Base-by-base conservation (phyloP, 164 flowering plant genomes). In the Hamamelis virginiana region DNA sequence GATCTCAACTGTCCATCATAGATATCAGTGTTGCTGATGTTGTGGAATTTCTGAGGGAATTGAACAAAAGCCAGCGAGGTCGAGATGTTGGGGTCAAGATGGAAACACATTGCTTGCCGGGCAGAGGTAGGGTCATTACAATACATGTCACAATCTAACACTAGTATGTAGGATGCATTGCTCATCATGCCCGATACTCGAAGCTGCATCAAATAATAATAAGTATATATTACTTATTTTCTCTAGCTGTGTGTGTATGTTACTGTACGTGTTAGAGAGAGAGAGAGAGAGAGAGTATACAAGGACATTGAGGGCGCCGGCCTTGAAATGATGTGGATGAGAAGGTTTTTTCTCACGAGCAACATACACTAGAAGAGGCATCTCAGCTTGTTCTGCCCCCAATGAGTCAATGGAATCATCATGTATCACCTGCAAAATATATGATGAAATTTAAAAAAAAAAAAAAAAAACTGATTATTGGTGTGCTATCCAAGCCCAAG, bases 251-350 rank as follows among this genome's bases (percentile, higher is more conserved):
- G 22, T 55, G 26, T 55, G 21, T 3, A 56, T 18, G 22, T 9
- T 1, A 21, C 23, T 44, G 14, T 41, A 19, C 21, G 8, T 8
- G 26, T 55, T 25, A 1, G 23, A 9, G 48, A 25, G n/a, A 23
- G 51, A 9, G 33, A 44, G 44, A 9, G 46, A 25, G 18, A 21
- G 26, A 14, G 43, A 1, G n/a, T 19, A 5, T 81, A 87, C 89
- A 50, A 87, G 84, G 52, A 63, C 80, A 16, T 87, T 87, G 5
- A 85, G 77, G 5, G 91, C 87, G 62, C 91, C 91, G 11, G 87
- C 88, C 72, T 87, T 87, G 77, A 85, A 85, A 70, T 79, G 70
- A 70, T 85, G 87, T 0, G 82, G 81, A 59, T 77, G 74, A 25
- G 70, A 43, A 3, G 80, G 73, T 48, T 77, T 81, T 72, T 81